Conservation (phyloP, 495 filamentous ascomycete genomes). For the Xylaria palmicola region DNA sequence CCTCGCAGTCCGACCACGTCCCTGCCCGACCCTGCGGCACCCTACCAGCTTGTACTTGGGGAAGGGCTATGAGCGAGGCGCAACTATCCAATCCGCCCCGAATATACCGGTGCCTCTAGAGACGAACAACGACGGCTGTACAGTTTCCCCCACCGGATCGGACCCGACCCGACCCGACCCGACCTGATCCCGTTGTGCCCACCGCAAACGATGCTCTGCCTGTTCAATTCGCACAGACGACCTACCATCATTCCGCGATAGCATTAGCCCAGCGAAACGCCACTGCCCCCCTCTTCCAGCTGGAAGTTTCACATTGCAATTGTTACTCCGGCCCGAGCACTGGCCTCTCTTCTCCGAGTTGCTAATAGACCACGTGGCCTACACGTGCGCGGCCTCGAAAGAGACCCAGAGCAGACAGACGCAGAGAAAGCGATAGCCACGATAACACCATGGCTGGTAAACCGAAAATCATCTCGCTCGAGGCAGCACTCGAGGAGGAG, state of each 20-base stretch:
- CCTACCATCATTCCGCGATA: constrained; percentile 37
- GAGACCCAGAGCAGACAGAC: neutral
- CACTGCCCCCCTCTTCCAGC: neutral
- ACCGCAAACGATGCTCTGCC: constrained; percentile 28
- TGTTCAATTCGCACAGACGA: constrained; percentile 31
- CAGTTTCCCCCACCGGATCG: neutral
- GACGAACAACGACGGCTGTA: neutral
- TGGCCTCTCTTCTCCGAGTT: too few species aligned
- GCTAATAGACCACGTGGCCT: neutral
- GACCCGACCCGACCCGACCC: neutral
- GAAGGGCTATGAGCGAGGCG: constrained; percentile 1
- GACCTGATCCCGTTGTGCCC: constrained; percentile 5
- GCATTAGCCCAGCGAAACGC: constrained; percentile 16
- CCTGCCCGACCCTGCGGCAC: neutral
- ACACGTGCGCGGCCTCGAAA: neutral
- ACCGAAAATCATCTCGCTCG: constrained; percentile 57
- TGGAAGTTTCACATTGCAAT: neutral
- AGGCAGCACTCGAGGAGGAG: constrained; percentile 72
- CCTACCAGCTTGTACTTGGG: neutral
- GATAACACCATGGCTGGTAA: constrained; percentile 26
- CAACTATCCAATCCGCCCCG: neutral
- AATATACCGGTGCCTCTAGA: neutral
- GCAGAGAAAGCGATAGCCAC: neutral
- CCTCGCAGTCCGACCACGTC: neutral
- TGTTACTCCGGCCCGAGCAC: neutral